These are phyloP conservation scores for Penstemon newberryi DNA, from an alignment of 257 asterid species.

Conservation along the genomic window DNA sequence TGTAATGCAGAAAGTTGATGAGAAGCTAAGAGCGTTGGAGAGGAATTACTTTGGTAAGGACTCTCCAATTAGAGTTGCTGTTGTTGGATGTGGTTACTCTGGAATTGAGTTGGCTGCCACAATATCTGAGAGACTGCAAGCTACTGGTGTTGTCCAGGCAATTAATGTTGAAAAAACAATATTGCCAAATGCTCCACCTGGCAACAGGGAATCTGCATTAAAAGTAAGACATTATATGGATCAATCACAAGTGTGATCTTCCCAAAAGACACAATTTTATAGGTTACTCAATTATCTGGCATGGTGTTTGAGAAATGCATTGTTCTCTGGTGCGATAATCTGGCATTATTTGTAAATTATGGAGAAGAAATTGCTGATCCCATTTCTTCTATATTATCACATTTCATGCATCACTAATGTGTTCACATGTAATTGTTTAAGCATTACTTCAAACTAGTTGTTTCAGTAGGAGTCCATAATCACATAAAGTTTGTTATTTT, in stretches of 20 bases:
- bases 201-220: conserved; percentile 84
- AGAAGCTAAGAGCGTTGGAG: conserved; percentile 68
- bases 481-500: too few species aligned
- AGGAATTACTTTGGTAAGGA: conserved; percentile 68
- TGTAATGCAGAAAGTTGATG: conserved; percentile 68
- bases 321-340: background rate
- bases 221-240: conserved; percentile 54
- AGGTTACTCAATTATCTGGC: background rate
- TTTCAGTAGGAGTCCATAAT: too few species aligned
- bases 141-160: conserved; percentile 76
- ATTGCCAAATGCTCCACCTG: conserved; percentile 80
- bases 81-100: conserved; percentile 96
- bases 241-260: background rate
- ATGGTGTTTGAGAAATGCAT: conserved; percentile 6
- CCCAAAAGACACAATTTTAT: background rate
- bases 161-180: conserved; percentile 70
- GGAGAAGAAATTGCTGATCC: conserved; percentile 6
- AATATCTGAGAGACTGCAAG: conserved; percentile 80
- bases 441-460: too few species aligned
- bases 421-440: too few species aligned
- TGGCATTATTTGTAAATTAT: background rate
- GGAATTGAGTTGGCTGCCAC: conserved; percentile 97
- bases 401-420: too few species aligned
- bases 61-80: conserved; percentile 67
- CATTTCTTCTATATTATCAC: background rate